These are phyloP conservation scores for Ophiocytium majus DNA, from an alignment of 352 stramenopile genomes.

Conservation along the genomic window DNA sequence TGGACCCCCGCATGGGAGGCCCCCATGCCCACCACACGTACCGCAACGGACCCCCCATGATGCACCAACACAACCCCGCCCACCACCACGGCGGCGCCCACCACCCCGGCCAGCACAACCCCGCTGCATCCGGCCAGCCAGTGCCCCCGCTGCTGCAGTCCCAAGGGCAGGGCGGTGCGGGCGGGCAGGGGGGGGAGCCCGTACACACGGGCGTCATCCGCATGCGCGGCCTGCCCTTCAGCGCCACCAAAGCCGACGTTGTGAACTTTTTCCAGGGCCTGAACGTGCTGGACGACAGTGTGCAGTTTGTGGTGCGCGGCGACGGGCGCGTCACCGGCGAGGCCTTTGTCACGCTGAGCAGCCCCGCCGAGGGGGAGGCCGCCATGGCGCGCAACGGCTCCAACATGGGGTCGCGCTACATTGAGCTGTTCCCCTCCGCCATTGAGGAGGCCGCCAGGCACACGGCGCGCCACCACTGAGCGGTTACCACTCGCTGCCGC, in stretches of 20 bases:
- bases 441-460: conserved; percentile 65
- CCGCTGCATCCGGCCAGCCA: not conserved
- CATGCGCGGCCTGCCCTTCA: conserved; percentile 73
- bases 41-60: conserved; percentile 10
- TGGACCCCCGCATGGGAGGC: conserved; percentile 19
- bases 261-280: conserved; percentile 68
- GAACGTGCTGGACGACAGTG: conserved; percentile 49
- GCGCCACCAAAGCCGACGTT: conserved; percentile 67
- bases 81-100: conserved; percentile 8
- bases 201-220: conserved; percentile 67
- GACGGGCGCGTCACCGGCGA: conserved; percentile 72
- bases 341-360: conserved; percentile 69
- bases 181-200: conserved; percentile 13
- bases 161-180: not conserved
- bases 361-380: conserved; percentile 61
- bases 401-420: conserved; percentile 71
- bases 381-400: conserved; percentile 60
- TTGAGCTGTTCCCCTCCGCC: conserved; percentile 75
- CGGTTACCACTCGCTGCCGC: too few relatives aligned
- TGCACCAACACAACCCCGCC: not conserved
- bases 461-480: conserved; percentile 26
- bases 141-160: not conserved
- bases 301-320: conserved; percentile 60
- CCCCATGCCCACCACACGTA: not conserved
- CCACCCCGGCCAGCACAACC: not conserved